These are phyloP conservation scores for Lizonia empirigonia DNA, from an alignment of 2,329 filamentous ascomycete genomes.

Conservation along the genomic window DNA sequence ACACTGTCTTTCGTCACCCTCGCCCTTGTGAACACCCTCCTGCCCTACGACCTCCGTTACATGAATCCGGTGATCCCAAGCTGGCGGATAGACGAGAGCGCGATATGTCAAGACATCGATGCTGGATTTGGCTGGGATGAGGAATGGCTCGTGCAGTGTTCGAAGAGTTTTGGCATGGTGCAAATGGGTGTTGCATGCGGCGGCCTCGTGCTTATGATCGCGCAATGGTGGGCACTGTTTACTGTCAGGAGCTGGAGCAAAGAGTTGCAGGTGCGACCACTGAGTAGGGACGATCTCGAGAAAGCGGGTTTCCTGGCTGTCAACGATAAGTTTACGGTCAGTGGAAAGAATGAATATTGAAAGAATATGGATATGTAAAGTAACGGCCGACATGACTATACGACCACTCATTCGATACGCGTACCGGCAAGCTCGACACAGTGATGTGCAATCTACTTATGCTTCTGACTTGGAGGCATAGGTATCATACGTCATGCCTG, in stretches of 20 bases:
- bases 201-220: slow-evolving; percentile 34
- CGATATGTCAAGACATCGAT: slow-evolving; percentile 36
- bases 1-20: slow-evolving; percentile 38
- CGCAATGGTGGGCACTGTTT: slow-evolving; percentile 45
- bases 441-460: not conserved
- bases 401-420: not conserved
- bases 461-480: not conserved
- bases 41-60: slow-evolving; percentile 28
- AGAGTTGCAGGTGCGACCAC: slow-evolving; percentile 14
- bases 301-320: slow-evolving; percentile 17
- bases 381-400: slow-evolving; percentile 15
- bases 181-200: slow-evolving; percentile 30
- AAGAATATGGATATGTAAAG: slow-evolving; percentile 5
- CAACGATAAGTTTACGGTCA: not conserved
- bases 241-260: slow-evolving; percentile 38
- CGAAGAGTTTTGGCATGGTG: slow-evolving; percentile 29
- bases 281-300: slow-evolving; percentile 21
- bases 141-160: slow-evolving; percentile 38
- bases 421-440: not conserved
- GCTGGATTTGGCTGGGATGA: slow-evolving; percentile 38
- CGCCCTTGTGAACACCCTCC: slow-evolving; percentile 30
- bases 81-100: slow-evolving; percentile 27
- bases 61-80: slow-evolving; percentile 31
- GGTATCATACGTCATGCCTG: not conserved
- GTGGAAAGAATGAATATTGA: slow-evolving; percentile 18